phyloP scores from a whole-genome alignment of 352 stramenopile species.

The Globisporangium rhizosaccharum region DNA sequence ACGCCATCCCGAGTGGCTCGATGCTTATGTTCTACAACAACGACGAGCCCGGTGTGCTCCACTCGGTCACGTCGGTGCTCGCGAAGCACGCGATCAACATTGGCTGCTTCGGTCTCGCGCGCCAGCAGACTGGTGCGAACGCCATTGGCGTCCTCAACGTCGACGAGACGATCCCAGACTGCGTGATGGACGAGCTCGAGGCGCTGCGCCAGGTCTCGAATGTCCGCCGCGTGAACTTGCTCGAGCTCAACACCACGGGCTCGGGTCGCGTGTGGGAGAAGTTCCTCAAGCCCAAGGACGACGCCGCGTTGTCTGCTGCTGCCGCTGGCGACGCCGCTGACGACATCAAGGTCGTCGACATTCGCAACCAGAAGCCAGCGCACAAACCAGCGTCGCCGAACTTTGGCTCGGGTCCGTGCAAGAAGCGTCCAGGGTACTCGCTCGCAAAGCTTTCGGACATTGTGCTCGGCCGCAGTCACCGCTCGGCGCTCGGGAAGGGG shows the following conservation, averaged over 20 bases:
- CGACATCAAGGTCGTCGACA: constrained; percentile 29
- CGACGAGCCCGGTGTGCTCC: constrained; percentile 92
- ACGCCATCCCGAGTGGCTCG: constrained; percentile 79
- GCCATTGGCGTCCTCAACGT: constrained; percentile 88
- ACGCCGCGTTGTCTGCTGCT: constrained; percentile 7
- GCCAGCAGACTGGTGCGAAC: constrained; percentile 49
- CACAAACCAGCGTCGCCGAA: constrained; percentile 86
- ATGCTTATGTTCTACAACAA: constrained; percentile 95
- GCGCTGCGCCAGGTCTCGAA: constrained; percentile 71
- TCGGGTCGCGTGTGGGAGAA: constrained; percentile 50
- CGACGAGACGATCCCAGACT: constrained; percentile 83
- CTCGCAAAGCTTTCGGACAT: constrained; percentile 85
- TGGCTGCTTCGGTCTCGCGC: constrained; percentile 87
- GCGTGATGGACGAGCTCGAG: constrained; percentile 81
- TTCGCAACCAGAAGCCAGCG: constrained; percentile 59
- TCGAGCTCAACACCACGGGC: constrained; percentile 57
- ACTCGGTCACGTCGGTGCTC: constrained; percentile 92
- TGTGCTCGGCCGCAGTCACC: constrained; percentile 93
- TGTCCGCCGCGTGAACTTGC: constrained; percentile 79
- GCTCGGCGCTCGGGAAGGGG: constrained; percentile 96
- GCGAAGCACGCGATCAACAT: constrained; percentile 93
- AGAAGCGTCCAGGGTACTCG: constrained; percentile 97
- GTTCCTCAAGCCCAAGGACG: constrained; percentile 50
- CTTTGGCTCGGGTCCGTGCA: constrained; percentile 98
- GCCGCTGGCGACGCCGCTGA: constrained; percentile 13